A percentile compares a stretch with the other conserved stretches of the same genome.
Evolutionary conservation across 257 asterid genomes (phyloP).

Genomic region (Orobanche coerulescens): DNA sequence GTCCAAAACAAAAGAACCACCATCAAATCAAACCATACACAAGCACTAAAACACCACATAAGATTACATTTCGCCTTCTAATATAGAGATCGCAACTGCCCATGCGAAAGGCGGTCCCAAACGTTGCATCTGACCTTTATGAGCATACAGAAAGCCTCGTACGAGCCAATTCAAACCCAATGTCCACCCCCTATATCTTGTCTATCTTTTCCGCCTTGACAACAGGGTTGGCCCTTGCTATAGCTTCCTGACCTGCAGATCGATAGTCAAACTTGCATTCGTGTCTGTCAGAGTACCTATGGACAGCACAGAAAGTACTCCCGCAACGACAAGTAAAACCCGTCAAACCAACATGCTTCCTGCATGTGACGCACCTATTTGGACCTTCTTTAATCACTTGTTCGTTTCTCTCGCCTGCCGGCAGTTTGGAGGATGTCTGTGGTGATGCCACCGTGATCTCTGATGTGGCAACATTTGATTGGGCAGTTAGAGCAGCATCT

Average conservation of each 20-base stretch:
- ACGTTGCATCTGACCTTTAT: conserved; percentile 11
- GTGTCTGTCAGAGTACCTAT: conserved; percentile 61
- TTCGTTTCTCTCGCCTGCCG: conserved; percentile 20
- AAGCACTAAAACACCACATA: conserved; percentile 19
- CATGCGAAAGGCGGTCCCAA: conserved; percentile 8
- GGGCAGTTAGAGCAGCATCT: conserved; percentile 18
- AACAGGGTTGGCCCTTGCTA: conserved; percentile 69
- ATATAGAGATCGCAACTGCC: neutral
- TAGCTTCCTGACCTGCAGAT: conserved; percentile 53
- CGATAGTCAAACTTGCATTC: conserved; percentile 55
- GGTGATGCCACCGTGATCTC: conserved; percentile 21
- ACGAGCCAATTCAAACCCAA: neutral
- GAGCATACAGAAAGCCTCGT: conserved; percentile 8
- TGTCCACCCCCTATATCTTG: conserved; percentile 29
- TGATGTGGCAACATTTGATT: conserved; percentile 18
- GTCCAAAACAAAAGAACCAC: conserved; percentile 16
- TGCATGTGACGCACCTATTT: conserved; percentile 42
- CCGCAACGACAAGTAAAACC: conserved; percentile 64
- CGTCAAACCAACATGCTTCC: conserved; percentile 56
- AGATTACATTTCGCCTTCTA: conserved; percentile 9
- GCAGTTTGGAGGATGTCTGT: conserved; percentile 22
- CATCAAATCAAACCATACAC: conserved; percentile 20
- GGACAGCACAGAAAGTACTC: conserved; percentile 36
- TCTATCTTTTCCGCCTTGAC: conserved; percentile 60
- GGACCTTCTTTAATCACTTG: conserved; percentile 43